These are phyloP conservation scores for Fusarium drepaniforme DNA, from an alignment of 2,329 filamentous ascomycete species.

Conservation along the genomic window DNA sequence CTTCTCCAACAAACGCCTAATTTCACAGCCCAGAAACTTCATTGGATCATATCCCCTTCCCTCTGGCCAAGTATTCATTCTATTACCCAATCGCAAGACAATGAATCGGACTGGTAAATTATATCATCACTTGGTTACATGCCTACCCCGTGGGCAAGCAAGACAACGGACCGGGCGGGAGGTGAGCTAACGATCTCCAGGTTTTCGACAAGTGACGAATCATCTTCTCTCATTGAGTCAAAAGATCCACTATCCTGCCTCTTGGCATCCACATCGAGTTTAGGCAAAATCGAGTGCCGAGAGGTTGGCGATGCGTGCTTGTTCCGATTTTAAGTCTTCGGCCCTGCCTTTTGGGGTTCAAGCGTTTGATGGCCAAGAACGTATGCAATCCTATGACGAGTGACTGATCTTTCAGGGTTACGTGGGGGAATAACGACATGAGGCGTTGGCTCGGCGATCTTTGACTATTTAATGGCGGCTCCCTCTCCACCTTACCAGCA, in stretches of 20 bases:
- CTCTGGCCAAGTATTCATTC: not conserved
- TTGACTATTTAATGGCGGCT: not conserved
- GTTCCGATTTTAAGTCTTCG: constrained; percentile 66
- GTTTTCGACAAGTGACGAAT: not conserved
- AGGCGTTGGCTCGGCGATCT: not conserved
- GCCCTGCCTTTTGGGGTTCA: constrained; percentile 29
- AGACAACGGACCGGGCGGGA: not conserved
- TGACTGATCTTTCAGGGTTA: not conserved
- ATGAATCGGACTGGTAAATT: not conserved
- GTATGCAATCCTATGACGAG: not conserved
- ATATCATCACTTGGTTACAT: not conserved
- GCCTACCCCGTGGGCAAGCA: not conserved
- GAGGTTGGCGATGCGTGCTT: not conserved
- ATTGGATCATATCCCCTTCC: not conserved
- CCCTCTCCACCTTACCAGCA: not conserved
- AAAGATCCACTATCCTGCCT: not conserved
- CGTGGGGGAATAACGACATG: not conserved
- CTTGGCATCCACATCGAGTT: not conserved
- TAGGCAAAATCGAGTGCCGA: not conserved
- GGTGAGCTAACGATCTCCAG: not conserved
- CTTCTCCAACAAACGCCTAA: not conserved
- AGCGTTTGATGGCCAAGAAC: not conserved
- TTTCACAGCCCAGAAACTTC: not conserved
- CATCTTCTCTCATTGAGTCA: not conserved
- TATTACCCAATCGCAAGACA: constrained; percentile 5